phyloP scores from a whole-genome alignment of 768 basidiomycete species.

The Suillus subluteus region DNA sequence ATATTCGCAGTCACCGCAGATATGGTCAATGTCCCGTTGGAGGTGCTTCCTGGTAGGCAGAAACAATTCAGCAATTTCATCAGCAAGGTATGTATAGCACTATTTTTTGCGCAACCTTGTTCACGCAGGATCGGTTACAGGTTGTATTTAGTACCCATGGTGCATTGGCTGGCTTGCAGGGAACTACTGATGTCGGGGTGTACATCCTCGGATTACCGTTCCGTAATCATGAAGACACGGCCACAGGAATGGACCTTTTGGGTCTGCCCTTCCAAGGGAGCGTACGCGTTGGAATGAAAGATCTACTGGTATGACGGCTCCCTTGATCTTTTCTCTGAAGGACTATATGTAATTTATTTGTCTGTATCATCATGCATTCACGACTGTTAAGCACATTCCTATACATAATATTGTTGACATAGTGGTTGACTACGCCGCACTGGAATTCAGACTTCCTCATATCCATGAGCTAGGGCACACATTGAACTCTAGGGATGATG shows the following conservation, averaged over 20 bases:
- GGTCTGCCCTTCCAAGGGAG: constrained; percentile 71
- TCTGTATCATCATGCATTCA: neutral
- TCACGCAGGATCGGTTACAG: constrained; percentile 37
- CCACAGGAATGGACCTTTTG: constrained; percentile 48
- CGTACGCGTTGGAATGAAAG: constrained; percentile 66
- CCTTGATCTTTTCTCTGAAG: neutral
- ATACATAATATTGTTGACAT: neutral
- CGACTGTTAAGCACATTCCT: neutral
- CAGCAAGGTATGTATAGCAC: constrained; percentile 56
- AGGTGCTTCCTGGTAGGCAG: constrained; percentile 79
- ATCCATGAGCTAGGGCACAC: neutral
- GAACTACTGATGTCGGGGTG: constrained; percentile 62
- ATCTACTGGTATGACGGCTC: neutral
- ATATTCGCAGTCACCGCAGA: constrained; percentile 63
- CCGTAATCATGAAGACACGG: constrained; percentile 25
- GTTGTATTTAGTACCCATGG: constrained; percentile 70
- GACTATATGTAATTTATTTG: neutral
- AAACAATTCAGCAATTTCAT: constrained; percentile 78
- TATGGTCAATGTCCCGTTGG: constrained; percentile 72
- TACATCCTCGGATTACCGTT: constrained; percentile 64
- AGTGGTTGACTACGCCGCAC: neutral
- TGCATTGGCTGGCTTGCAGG: constrained; percentile 69
- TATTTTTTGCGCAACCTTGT: constrained; percentile 11
- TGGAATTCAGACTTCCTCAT: neutral
- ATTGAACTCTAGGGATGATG: neutral